Base-by-base conservation (phyloP, 108 stramenopile genomes). In the Nitzschia sp. region DNA sequence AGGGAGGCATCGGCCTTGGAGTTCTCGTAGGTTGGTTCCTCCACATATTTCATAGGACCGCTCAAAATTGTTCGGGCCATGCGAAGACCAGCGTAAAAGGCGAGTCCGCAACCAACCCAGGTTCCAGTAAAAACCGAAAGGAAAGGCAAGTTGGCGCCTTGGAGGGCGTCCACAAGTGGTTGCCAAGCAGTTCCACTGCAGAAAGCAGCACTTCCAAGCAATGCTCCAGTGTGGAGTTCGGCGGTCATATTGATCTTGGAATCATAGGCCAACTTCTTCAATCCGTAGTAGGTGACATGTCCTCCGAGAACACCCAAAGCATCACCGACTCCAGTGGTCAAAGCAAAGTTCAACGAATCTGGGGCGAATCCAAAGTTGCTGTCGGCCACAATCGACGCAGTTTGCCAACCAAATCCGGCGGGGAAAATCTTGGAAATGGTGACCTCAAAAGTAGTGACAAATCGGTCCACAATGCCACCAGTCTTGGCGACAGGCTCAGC, bases 401-500 rank as follows among this genome's bases (percentile, higher is more conserved):
- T 77, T 65, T 91, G 90, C 90, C 90, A 91, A n/a, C 86, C 85
- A 67, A 91, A 91, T 24, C 91, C 91, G 22, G 91, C 91, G 26
- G 91, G 91, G 63, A 92, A 89, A 58, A 92, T 87, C 75, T 92
- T 92, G 72, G 79, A 81, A n/a, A 92, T 71, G 43, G 86, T 83
- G 8, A 87, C 90, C 73, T 92, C 87, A 21, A 80, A 83, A 14
- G 84, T 85, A 41, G 74, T 52, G 14, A 67, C 65, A 69, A 90
- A 90, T 19, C 85, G 83, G 24, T 82, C 66, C 8, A 57, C 53
- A 17, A 70, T 15, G 15, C 19, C 61, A 6, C 38, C 57, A 50
- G 60, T 42, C 42, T 53, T 19, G 10, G 53, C 41, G 22, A 46
- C 34, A 21, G 29, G n/a, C 10, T 25, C 65, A 20, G 68, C 25